phyloP scores from a whole-genome alignment of 352 stramenopile genomes.

The Pythium biforme region DNA sequence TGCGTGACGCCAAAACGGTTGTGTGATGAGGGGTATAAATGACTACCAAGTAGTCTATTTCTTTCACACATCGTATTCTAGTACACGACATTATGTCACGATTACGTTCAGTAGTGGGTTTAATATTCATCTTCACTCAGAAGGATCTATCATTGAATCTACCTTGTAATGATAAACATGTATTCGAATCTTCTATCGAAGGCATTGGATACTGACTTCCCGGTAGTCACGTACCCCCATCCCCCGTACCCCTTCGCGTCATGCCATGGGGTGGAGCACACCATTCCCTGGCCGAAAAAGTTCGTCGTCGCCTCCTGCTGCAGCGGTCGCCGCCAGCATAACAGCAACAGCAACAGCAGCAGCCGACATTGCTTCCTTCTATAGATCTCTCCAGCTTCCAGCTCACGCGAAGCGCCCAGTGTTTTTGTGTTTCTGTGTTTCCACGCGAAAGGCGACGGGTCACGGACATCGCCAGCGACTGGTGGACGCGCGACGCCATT shows the following conservation, averaged over 20 bases:
- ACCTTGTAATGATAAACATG: conserved; percentile 12
- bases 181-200: conserved; percentile 24
- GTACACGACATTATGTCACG: neutral
- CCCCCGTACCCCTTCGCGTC: conserved; percentile 1
- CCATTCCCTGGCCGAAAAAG: neutral
- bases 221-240: conserved; percentile 10
- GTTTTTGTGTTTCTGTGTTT: neutral
- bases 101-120: neutral
- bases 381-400: neutral
- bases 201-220: conserved; percentile 12
- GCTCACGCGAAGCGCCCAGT: neutral
- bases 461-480: neutral
- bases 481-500: neutral
- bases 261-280: neutral
- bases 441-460: neutral
- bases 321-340: neutral
- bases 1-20: conserved; percentile 3
- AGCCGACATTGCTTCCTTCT: neutral
- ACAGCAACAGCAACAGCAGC: neutral
- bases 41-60: conserved; percentile 16
- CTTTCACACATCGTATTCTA: neutral
- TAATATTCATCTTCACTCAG: neutral
- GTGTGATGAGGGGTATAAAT: neutral
- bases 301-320: neutral
- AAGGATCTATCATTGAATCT: neutral